Conservation (phyloP, 345 rosid genomes). For the Bruguiera gymnorhiza region DNA sequence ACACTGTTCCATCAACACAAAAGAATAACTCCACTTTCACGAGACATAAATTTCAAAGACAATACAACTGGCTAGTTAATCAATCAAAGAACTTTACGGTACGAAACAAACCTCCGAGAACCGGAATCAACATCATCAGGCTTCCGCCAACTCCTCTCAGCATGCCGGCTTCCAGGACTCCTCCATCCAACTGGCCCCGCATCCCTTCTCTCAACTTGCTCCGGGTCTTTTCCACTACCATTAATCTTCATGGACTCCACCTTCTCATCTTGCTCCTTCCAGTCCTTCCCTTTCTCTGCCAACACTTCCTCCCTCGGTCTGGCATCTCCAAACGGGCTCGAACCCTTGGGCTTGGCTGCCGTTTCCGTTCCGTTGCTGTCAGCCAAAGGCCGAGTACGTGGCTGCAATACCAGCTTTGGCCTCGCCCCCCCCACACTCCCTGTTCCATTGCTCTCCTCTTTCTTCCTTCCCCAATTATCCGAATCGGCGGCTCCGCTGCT, state of each 20-base stretch:
- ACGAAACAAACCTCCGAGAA: slow-evolving; percentile 27
- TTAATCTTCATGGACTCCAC: slow-evolving; percentile 50
- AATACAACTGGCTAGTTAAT: neutral
- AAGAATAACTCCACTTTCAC: no score
- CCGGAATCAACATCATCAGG: slow-evolving; percentile 28
- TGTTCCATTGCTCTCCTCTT: slow-evolving; percentile 40
- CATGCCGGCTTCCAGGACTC: slow-evolving; percentile 19
- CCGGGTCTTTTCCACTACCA: slow-evolving; percentile 31
- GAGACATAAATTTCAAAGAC: no score
- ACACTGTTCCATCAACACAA: no score
- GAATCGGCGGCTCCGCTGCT: slow-evolving; percentile 45
- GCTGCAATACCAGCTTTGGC: slow-evolving; percentile 80
- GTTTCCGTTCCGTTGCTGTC: slow-evolving; percentile 17
- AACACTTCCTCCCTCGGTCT: slow-evolving; percentile 94
- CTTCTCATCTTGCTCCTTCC: slow-evolving; percentile 94
- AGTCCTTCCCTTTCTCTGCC: slow-evolving; percentile 85
- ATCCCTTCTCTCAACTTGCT: slow-evolving; percentile 38
- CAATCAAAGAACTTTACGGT: neutral
- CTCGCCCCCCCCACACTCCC: slow-evolving; percentile 30
- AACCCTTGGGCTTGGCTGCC: slow-evolving; percentile 48
- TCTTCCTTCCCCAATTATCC: slow-evolving; percentile 75
- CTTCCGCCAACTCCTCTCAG: slow-evolving; percentile 60
- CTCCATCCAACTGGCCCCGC: slow-evolving; percentile 27
- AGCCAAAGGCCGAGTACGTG: slow-evolving; percentile 48
- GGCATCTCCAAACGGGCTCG: slow-evolving; percentile 80